Conservation (phyloP, 148 eudicot genomes). For the Rheum nobile region DNA sequence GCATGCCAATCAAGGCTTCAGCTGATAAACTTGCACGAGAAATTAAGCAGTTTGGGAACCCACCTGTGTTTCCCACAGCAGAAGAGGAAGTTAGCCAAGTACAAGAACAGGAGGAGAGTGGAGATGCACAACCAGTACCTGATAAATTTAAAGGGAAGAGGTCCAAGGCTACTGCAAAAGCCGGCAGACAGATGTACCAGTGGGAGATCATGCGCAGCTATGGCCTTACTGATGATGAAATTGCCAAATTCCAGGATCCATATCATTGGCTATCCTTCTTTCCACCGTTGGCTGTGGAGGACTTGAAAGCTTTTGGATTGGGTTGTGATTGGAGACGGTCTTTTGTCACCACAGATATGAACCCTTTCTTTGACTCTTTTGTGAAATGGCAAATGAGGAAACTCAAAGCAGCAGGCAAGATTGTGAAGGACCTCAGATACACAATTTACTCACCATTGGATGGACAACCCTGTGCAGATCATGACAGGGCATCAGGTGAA, state of each 20-base stretch:
- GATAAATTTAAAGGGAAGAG: slow-evolving; percentile 74
- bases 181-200: slow-evolving; percentile 62
- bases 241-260: slow-evolving; percentile 60
- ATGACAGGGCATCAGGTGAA: slow-evolving; percentile 93
- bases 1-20: slow-evolving; percentile 95
- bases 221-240: slow-evolving; percentile 61
- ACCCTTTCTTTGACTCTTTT: slow-evolving; percentile 72
- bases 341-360: slow-evolving; percentile 69
- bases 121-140: slow-evolving; percentile 31
- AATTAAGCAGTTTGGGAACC: slow-evolving; percentile 59
- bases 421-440: slow-evolving; percentile 76
- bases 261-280: slow-evolving; percentile 59
- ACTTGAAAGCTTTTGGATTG: slow-evolving; percentile 75
- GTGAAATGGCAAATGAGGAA: slow-evolving; percentile 86
- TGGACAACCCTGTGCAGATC: slow-evolving; percentile 96
- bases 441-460: slow-evolving; percentile 71
- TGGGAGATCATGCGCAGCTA: slow-evolving; percentile 91
- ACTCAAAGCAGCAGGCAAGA: slow-evolving; percentile 57
- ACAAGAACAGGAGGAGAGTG: slow-evolving; percentile 26
- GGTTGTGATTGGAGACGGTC: slow-evolving; percentile 93
- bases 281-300: slow-evolving; percentile 73
- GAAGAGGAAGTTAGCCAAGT: slow-evolving; percentile 33
- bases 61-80: slow-evolving; percentile 56
- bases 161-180: slow-evolving; percentile 67
- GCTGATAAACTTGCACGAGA: slow-evolving; percentile 77